phyloP scores from a whole-genome alignment of 1,284 basidiomycete genomes.

The Ustilago xerochloae region DNA sequence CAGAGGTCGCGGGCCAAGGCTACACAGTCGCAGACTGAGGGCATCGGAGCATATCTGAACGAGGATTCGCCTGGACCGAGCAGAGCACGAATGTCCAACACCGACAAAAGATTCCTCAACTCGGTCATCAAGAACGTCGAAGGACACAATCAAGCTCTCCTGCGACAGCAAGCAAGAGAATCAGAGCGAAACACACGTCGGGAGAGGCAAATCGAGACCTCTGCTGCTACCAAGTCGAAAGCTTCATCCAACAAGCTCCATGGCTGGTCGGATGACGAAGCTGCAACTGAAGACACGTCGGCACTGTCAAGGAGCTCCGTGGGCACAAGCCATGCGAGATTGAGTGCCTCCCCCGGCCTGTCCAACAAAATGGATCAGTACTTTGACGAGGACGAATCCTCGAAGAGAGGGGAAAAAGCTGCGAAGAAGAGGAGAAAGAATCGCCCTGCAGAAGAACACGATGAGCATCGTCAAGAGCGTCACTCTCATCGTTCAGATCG shows the following conservation, averaged over 20 bases:
- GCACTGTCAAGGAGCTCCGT: not conserved
- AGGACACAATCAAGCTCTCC: conserved; percentile 50
- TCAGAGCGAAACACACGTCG: not conserved
- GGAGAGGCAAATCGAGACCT: not conserved
- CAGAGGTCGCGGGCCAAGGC: conserved; percentile 17
- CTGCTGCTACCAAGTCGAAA: not conserved
- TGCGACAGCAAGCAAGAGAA: conserved; percentile 28
- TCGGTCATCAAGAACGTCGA: conserved; percentile 54
- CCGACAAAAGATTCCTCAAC: conserved; percentile 57
- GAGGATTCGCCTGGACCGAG: not conserved
- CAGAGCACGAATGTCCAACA: conserved; percentile 16
- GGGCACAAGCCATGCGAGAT: not conserved
- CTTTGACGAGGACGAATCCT: conserved; percentile 33
- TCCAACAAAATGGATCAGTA: conserved; percentile 63
- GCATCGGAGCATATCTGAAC: conserved; percentile 7
- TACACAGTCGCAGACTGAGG: not conserved
- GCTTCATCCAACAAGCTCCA: not conserved
- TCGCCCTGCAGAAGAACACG: not conserved
- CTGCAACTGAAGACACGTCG: not conserved
- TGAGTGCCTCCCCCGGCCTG: not conserved
- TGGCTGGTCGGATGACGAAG: conserved; percentile 24
- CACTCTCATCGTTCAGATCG: too few species aligned
- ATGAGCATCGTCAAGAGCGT: not conserved
- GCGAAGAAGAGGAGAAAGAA: not conserved
- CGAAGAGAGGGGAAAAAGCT: not conserved